Evolutionary conservation across 495 filamentous ascomycete species (phyloP), one percentile per base, ranked within the genome.

Genomic region (Aspergillus mulundensis): DNA sequence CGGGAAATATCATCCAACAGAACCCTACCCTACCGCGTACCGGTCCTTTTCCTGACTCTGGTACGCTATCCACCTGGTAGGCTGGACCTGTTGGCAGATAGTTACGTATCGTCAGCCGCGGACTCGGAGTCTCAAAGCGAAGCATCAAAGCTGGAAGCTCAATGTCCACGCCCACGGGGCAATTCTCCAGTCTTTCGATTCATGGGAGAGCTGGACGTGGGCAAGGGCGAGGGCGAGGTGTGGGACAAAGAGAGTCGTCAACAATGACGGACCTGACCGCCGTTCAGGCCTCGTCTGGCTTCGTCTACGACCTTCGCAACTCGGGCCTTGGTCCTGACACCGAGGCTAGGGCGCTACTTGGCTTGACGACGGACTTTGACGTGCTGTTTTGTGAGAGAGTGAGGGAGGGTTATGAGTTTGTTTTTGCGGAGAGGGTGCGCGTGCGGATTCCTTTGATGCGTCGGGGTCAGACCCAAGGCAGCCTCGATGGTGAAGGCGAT

Each of bases 151-250:
- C 30, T 16, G 7, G 38, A 12, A 47, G 0, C 34, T 48, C 47
- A n/a, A 77, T 75, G 75, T 69, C 73, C 57, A 61, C 71, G 40
- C 73, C 74, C 40, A 75, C 68, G 15, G 69, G 64, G 52, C 74
- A 76, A 58, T 71, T 78, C 15, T 14, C 66, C 58, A 65, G 58
- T 56, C 66, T 76, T 39, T 76, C 70, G 40, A 70, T 77, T 54
- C 61, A 63, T 1, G 48, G 32, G 41, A 24, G 44, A 63, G 32
- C 8, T 36, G 32, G 32, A 36, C 8, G 32, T 36, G 32, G 32
- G 5, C 32, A 2, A 36, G 32, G 32, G 32, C 32, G 12, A 36
- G 32, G 32, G 32, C 32, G 25, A 28, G 25, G 8, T 4, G 4
- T 7, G 12, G 60, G 30, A 55, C 55, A 18, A 40, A 12, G 25